Evolutionary conservation across 768 basidiomycete species (phyloP).

Genomic region (Lanmaoa pseudosensibilis): DNA sequence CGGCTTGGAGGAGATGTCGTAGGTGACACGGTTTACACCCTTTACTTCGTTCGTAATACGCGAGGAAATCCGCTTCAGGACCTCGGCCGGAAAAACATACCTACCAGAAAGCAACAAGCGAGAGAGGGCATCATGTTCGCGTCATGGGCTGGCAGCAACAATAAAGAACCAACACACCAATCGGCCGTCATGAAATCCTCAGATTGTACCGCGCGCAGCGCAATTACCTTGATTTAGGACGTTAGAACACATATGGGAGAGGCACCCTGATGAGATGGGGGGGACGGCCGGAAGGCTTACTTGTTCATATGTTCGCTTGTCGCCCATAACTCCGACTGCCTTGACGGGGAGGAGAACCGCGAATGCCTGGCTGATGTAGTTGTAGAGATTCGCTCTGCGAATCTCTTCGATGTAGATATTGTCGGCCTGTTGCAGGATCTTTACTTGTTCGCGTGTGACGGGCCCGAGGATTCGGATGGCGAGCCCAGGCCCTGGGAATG

Average conservation of each 20-base stretch:
- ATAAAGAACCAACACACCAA: conserved; percentile 55
- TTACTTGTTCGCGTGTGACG: conserved; percentile 90
- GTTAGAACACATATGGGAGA: background rate
- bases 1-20: conserved; percentile 96
- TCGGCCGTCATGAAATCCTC: conserved; percentile 99
- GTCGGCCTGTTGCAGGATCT: conserved; percentile 88
- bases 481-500: conserved; percentile 97
- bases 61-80: conserved; percentile 88
- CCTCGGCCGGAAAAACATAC: conserved; percentile 93
- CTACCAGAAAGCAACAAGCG: too few relatives aligned
- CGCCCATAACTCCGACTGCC: conserved; percentile 98
- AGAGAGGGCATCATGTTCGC: background rate
- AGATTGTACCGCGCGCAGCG: conserved; percentile 91
- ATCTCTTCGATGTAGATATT: conserved; percentile 98
- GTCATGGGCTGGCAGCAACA: background rate
- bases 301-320: conserved; percentile 95
- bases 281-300: conserved; percentile 33
- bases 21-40: conserved; percentile 95
- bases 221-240: conserved; percentile 64
- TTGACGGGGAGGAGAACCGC: conserved; percentile 94
- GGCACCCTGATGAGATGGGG: background rate
- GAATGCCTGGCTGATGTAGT: conserved; percentile 94
- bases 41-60: conserved; percentile 97
- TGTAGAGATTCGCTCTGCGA: conserved; percentile 86
- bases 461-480: conserved; percentile 97